Evolutionary conservation across 495 filamentous ascomycete genomes (phyloP).

Genomic region (Talaromyces nanjingensis): DNA sequence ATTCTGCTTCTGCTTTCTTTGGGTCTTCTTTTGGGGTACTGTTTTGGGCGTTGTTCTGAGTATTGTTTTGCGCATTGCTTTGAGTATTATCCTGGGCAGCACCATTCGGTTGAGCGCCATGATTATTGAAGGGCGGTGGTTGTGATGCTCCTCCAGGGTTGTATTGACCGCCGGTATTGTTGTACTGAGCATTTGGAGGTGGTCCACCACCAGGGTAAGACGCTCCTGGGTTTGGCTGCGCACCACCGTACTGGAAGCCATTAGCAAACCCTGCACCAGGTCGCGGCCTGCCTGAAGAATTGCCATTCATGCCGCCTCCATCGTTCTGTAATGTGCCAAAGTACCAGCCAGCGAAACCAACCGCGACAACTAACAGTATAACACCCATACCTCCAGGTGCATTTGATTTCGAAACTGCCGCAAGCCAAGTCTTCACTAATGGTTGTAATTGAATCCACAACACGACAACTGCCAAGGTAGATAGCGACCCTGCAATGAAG

Average conservation of each 20-base stretch:
- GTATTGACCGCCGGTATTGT: conserved; percentile 7
- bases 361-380: conserved; percentile 51
- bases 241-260: conserved; percentile 3
- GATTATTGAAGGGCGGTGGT: conserved; percentile 1
- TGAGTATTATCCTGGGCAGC: neutral
- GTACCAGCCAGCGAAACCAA: conserved; percentile 73
- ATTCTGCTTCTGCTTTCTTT: conserved; percentile 8
- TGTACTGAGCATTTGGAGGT: conserved; percentile 2
- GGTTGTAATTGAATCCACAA: conserved; percentile 64
- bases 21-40: conserved; percentile 21
- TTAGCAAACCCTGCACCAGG: conserved; percentile 7
- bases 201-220: conserved; percentile 2
- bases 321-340: conserved; percentile 60
- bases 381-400: conserved; percentile 56
- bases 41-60: conserved; percentile 11
- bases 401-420: conserved; percentile 35
- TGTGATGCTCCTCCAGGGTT: conserved; percentile 5
- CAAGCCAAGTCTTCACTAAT: conserved; percentile 59
- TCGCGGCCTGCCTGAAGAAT: neutral
- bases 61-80: neutral
- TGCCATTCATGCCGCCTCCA: conserved; percentile 15
- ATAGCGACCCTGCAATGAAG: conserved; percentile 77
- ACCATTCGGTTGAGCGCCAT: neutral
- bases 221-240: conserved; percentile 3
- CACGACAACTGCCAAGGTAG: conserved; percentile 60